Evolutionary conservation across 371 early-diverging fungal species (phyloP).

Genomic region (Lichtheimia ornata): DNA sequence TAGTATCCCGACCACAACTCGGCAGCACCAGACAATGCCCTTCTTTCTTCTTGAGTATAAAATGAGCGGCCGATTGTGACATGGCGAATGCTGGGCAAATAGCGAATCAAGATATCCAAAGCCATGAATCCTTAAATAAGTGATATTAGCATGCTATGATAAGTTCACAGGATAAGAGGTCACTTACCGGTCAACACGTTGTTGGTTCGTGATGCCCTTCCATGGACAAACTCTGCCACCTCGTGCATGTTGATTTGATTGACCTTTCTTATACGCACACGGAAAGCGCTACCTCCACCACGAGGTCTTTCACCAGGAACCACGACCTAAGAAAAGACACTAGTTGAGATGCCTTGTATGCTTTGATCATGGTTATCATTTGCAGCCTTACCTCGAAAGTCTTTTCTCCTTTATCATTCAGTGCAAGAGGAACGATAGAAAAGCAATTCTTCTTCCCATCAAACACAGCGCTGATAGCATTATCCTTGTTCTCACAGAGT

Average conservation of each 20-base stretch:
- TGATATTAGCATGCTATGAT: neutral
- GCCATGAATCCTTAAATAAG: constrained; percentile 42
- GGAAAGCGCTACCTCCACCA: constrained; percentile 29
- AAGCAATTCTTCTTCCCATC: constrained; percentile 56
- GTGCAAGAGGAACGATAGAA: constrained; percentile 31
- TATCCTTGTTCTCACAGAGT: constrained; percentile 30
- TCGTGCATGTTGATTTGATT: constrained; percentile 59
- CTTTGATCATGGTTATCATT: neutral
- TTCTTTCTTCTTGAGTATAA: constrained; percentile 68
- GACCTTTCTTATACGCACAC: constrained; percentile 54
- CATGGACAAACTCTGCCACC: constrained; percentile 50
- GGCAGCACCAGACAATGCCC: constrained; percentile 66
- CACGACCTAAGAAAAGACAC: neutral
- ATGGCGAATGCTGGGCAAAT: constrained; percentile 67
- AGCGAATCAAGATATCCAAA: constrained; percentile 78
- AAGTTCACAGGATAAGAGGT: neutral
- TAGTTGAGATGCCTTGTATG: neutral
- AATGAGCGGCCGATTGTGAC: constrained; percentile 83
- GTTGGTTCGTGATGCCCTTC: constrained; percentile 34
- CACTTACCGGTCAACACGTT: constrained; percentile 44
- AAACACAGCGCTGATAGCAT: constrained; percentile 34
- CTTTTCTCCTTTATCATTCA: constrained; percentile 28
- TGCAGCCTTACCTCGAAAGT: constrained; percentile 40
- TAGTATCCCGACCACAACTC: constrained; percentile 92
- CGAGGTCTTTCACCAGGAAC: constrained; percentile 11